Conservation (phyloP, 192 early-diverging fungal genomes). For the Cladochytrium replicatum region DNA sequence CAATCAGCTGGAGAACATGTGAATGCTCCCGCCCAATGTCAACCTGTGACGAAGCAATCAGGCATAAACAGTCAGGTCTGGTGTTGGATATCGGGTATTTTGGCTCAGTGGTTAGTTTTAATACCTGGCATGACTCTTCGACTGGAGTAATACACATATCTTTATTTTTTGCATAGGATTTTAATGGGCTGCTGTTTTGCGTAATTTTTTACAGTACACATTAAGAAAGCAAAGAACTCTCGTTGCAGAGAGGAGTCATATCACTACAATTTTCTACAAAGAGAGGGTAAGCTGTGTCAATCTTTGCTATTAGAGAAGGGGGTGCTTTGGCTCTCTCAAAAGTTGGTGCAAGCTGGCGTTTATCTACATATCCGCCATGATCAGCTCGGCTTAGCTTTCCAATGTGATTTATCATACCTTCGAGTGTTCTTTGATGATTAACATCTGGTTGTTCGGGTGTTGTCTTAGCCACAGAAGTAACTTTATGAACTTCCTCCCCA, state of each 20-base stretch:
- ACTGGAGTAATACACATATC: too few relatives aligned
- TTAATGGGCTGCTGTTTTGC: too few relatives aligned
- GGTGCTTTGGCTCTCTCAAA: slow-evolving; percentile 4
- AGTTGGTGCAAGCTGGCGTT: slow-evolving; percentile 19
- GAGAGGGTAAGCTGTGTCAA: slow-evolving; percentile 2
- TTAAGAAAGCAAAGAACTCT: slow-evolving; percentile 19
- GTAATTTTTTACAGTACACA: too few relatives aligned
- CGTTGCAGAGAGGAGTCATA: slow-evolving; percentile 15
- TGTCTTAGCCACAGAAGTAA: slow-evolving; percentile 18
- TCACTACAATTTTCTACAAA: slow-evolving; percentile 19
- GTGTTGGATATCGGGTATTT: too few relatives aligned
- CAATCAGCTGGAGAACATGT: not conserved
- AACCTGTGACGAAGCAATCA: too few relatives aligned
- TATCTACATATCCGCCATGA: slow-evolving; percentile 7
- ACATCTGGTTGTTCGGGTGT: slow-evolving; percentile 21
- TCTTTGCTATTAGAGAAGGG: not conserved
- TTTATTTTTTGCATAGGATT: too few relatives aligned
- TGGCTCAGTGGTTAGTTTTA: too few relatives aligned
- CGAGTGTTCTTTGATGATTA: slow-evolving; percentile 5
- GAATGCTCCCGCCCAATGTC: too few relatives aligned
- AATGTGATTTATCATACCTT: too few relatives aligned
- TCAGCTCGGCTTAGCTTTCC: slow-evolving; percentile 4
- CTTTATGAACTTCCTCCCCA: not conserved
- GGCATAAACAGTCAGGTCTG: too few relatives aligned
- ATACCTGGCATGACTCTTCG: too few relatives aligned